Evolutionary conservation across 2,329 filamentous ascomycete genomes (phyloP).

Genomic region (Claviceps capensis): DNA sequence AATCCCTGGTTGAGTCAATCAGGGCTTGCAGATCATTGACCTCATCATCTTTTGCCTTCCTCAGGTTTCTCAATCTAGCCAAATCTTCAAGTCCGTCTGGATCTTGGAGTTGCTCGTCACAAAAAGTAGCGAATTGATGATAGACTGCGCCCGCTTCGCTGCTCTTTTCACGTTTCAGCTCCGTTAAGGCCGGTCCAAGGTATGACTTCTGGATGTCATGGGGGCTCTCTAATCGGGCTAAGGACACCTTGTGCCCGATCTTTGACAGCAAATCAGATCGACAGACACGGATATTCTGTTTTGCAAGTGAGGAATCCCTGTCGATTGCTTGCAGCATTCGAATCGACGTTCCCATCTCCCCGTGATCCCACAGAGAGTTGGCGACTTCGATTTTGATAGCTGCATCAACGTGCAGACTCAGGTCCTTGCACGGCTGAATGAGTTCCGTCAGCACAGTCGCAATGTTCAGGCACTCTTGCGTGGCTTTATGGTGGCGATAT

Average conservation of each 20-base stretch:
- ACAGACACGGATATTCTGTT: constrained; percentile 59
- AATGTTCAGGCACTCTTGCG: constrained; percentile 77
- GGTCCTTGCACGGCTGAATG: constrained; percentile 49
- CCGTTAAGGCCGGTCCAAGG: constrained; percentile 68
- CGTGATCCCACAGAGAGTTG: constrained; percentile 86
- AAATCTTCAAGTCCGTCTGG: constrained; percentile 76
- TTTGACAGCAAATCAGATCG: constrained; percentile 72
- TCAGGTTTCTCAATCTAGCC: constrained; percentile 63
- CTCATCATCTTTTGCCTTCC: constrained; percentile 69
- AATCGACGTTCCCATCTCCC: constrained; percentile 80
- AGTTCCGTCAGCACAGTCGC: constrained; percentile 73
- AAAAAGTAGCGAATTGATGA: constrained; percentile 90
- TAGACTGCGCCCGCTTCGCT: constrained; percentile 76
- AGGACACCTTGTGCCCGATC: constrained; percentile 76
- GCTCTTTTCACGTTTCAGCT: constrained; percentile 54
- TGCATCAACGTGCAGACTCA: constrained; percentile 66
- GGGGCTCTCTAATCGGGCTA: constrained; percentile 81
- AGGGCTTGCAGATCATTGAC: constrained; percentile 57
- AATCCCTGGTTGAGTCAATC: constrained; percentile 34
- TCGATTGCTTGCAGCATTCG: constrained; percentile 70
- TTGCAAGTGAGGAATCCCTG: constrained; percentile 41
- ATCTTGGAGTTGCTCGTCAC: constrained; percentile 85
- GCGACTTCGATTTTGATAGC: constrained; percentile 72
- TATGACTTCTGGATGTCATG: constrained; percentile 82
- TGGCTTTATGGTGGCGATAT: constrained; percentile 64